These are phyloP conservation scores for Hymenoscyphus salicellus DNA, from an alignment of 2,329 filamentous ascomycete species.

Conservation along the genomic window DNA sequence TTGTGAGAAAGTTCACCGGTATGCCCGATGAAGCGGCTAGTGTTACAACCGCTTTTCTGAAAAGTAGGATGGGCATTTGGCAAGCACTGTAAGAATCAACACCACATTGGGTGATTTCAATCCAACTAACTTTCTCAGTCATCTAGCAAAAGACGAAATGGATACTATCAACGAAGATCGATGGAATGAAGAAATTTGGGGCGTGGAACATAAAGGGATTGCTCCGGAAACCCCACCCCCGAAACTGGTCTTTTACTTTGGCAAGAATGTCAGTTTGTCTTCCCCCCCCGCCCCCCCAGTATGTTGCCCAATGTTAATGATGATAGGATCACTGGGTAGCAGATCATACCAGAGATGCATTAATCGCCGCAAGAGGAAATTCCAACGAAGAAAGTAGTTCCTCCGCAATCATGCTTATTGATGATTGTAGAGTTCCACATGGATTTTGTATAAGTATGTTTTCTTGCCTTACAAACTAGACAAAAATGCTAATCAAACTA, in stretches of 20 bases:
- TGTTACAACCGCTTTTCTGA: constrained; percentile 53
- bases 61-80: constrained; percentile 55
- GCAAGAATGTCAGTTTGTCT: constrained; percentile 39
- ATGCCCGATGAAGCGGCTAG: constrained; percentile 49
- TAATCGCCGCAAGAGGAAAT: constrained; percentile 47
- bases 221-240: constrained; percentile 34
- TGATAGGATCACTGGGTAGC: constrained; percentile 60
- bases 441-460: constrained; percentile 57
- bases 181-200: constrained; percentile 61
- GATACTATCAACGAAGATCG: constrained; percentile 54
- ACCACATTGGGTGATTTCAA: neutral
- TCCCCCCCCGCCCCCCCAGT: neutral
- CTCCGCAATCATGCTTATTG: constrained; percentile 49
- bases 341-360: constrained; percentile 52
- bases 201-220: constrained; percentile 38
- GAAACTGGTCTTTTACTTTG: constrained; percentile 60
- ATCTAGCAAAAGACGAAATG: constrained; percentile 60
- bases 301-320: neutral
- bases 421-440: constrained; percentile 56
- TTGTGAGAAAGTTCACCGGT: constrained; percentile 45
- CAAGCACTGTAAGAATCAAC: constrained; percentile 47
- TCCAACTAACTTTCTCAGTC: constrained; percentile 26
- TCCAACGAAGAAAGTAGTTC: constrained; percentile 30
- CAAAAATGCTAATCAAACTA: constrained; percentile 24
- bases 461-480: too few relatives aligned